phyloP scores from a whole-genome alignment of 148 eudicot species.

The Cornus florida region DNA sequence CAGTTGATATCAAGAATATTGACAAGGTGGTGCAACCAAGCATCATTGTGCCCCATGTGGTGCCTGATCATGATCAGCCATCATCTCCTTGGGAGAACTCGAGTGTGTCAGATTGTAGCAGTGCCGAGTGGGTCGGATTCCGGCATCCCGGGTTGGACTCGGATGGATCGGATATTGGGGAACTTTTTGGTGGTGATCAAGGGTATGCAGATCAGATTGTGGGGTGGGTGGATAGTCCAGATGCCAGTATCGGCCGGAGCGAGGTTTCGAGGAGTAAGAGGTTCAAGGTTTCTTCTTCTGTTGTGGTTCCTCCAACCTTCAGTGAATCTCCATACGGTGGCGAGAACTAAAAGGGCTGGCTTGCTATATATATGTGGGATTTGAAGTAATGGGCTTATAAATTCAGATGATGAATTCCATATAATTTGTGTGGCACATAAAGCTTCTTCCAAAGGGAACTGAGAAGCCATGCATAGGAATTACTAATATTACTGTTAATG shows the following conservation, averaged over 20 bases:
- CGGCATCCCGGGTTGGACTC: slow-evolving; percentile 31
- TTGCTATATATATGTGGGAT: no score
- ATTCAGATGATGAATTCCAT: neutral
- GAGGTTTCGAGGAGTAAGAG: slow-evolving; percentile 46
- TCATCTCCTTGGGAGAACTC: slow-evolving; percentile 39
- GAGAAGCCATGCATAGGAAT: neutral
- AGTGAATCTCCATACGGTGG: slow-evolving; percentile 11
- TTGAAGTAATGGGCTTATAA: neutral
- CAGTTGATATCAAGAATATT: slow-evolving; percentile 23
- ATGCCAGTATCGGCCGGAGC: slow-evolving; percentile 1
- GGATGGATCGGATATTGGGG: slow-evolving; percentile 38
- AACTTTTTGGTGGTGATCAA: slow-evolving; percentile 15
- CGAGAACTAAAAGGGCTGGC: neutral
- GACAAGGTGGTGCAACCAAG: slow-evolving; percentile 53
- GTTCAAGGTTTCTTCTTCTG: slow-evolving; percentile 55
- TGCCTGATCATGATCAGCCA: neutral
- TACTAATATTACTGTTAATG: neutral
- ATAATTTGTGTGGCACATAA: neutral
- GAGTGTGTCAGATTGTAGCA: slow-evolving; percentile 26
- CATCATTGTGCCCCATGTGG: slow-evolving; percentile 32
- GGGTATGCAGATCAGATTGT: slow-evolving; percentile 3
- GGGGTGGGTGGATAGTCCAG: slow-evolving; percentile 42
- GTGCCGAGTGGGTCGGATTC: slow-evolving; percentile 35
- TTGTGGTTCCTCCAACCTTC: slow-evolving; percentile 51
- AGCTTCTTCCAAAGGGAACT: neutral